These are phyloP conservation scores for Ustilago hordei DNA, from an alignment of 1,284 basidiomycete genomes.

Conservation along the genomic window DNA sequence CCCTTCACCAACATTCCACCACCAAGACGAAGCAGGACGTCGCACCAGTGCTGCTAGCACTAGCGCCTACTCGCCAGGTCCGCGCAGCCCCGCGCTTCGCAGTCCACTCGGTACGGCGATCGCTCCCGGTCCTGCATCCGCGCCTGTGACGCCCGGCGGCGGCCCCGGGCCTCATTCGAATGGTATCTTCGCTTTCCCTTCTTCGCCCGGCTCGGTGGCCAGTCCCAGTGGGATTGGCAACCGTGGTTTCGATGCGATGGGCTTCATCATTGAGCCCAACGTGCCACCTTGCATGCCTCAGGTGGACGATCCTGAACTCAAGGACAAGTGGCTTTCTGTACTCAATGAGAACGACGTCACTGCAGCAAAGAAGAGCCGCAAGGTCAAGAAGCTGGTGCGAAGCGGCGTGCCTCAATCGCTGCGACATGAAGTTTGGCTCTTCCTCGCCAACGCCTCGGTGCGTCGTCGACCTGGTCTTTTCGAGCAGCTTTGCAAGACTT, in stretches of 20 bases:
- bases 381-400: conserved; percentile 83
- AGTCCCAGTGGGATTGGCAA: conserved; percentile 17
- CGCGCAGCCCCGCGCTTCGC: conserved; percentile 31
- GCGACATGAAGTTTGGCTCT: conserved; percentile 66
- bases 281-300: conserved; percentile 24
- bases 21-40: conserved; percentile 16
- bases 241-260: conserved; percentile 47
- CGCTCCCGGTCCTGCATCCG: conserved; percentile 15
- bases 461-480: conserved; percentile 61
- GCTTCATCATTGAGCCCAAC: conserved; percentile 52
- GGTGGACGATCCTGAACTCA: conserved; percentile 78
- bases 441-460: conserved; percentile 59
- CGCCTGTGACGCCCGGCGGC: conserved; percentile 26
- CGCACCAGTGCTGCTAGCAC: conserved; percentile 33
- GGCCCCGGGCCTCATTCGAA: conserved; percentile 10
- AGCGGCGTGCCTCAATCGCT: conserved; percentile 76
- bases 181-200: conserved; percentile 15
- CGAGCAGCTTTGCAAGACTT: conserved; percentile 60
- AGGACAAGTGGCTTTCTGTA: conserved; percentile 80
- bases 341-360: conserved; percentile 77
- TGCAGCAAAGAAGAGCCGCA: conserved; percentile 82
- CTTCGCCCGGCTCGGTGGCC: conserved; percentile 23
- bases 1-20: conserved; percentile 20
- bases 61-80: conserved; percentile 27
- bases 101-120: conserved; percentile 36